Evolutionary conservation across 371 early-diverging fungal genomes (phyloP).

Genomic region (Mortierella sp.): DNA sequence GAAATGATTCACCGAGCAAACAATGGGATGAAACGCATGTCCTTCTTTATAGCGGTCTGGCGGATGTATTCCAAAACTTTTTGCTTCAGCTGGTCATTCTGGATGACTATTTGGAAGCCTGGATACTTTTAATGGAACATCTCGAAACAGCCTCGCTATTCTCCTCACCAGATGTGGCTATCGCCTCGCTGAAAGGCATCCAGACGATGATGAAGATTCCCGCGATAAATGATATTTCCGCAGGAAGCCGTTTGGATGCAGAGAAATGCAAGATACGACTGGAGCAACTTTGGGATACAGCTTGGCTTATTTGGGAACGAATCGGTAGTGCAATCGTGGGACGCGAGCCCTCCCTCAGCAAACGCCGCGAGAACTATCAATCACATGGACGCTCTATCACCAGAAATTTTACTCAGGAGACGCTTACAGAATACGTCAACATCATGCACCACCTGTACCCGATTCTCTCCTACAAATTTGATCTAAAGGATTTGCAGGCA

Average conservation of each 20-base stretch:
- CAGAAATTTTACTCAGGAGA: constrained; percentile 79
- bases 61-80: constrained; percentile 77
- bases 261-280: constrained; percentile 39
- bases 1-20: constrained; percentile 74
- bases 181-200: constrained; percentile 78
- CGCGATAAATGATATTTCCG: constrained; percentile 51
- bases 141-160: constrained; percentile 76
- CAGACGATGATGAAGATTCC: constrained; percentile 69
- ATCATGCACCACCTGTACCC: constrained; percentile 74
- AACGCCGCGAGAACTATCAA: constrained; percentile 25
- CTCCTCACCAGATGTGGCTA: constrained; percentile 80
- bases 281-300: constrained; percentile 69
- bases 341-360: constrained; percentile 19
- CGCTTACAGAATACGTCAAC: constrained; percentile 72
- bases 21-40: constrained; percentile 98
- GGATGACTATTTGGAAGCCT: constrained; percentile 70
- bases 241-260: constrained; percentile 4
- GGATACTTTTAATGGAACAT: constrained; percentile 77
- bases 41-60: constrained; percentile 80
- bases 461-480: constrained; percentile 60
- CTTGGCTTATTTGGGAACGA: constrained; percentile 83
- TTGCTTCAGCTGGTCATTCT: constrained; percentile 66
- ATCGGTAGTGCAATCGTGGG: constrained; percentile 64
- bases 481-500: constrained; percentile 64
- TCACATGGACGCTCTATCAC: constrained; percentile 39